These are phyloP conservation scores for Podaxis sp. DNA, from an alignment of 768 basidiomycete species.

Conservation along the genomic window DNA sequence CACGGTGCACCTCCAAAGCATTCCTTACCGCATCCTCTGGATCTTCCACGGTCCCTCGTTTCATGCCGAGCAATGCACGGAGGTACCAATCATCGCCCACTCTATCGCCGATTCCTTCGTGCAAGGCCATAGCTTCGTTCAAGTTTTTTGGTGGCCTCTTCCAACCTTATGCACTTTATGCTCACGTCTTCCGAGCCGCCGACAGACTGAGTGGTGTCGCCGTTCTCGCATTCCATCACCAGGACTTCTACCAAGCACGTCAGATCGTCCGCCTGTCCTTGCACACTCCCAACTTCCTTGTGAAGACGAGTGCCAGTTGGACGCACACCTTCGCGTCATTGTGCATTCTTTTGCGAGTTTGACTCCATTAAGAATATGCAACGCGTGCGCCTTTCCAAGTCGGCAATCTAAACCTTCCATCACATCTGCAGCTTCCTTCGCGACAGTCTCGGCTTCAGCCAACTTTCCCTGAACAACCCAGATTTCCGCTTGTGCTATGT, in stretches of 20 bases:
- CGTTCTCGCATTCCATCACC: background rate
- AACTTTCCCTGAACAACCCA: background rate
- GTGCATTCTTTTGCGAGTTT: slow-evolving; percentile 16
- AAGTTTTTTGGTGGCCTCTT: background rate
- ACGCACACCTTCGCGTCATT: slow-evolving; percentile 15
- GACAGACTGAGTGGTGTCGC: background rate
- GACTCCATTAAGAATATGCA: slow-evolving; percentile 13
- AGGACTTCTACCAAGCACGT: background rate
- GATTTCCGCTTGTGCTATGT: background rate
- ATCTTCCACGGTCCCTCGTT: background rate
- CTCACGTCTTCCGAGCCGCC: background rate
- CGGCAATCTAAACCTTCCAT: background rate
- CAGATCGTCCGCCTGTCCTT: slow-evolving; percentile 19
- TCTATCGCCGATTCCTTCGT: background rate
- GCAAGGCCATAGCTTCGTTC: background rate
- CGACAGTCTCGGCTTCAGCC: background rate
- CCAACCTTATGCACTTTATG: background rate
- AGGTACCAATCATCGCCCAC: slow-evolving; percentile 2
- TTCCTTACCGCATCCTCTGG: background rate
- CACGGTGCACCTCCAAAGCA: background rate
- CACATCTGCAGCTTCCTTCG: background rate
- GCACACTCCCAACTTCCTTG: slow-evolving; percentile 12
- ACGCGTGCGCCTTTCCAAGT: slow-evolving; percentile 6
- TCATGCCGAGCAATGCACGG: background rate
- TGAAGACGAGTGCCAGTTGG: slow-evolving; percentile 15